phyloP scores from a whole-genome alignment of 1,139 yeast genomes.

The Saccharomyces hybrid region DNA sequence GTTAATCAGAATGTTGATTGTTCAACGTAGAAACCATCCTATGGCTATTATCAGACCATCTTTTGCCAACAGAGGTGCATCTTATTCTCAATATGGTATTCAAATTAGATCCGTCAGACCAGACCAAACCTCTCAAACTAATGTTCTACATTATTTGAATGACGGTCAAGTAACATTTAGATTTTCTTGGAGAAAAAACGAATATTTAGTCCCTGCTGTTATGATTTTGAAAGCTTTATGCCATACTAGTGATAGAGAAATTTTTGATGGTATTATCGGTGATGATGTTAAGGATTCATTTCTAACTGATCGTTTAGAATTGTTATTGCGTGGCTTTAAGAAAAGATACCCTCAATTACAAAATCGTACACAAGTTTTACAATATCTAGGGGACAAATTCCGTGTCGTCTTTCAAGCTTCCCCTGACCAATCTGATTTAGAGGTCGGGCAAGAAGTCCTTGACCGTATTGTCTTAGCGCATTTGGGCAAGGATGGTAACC shows the following conservation, averaged over 20 bases:
- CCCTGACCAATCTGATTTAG: conserved; percentile 79
- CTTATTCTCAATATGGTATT: conserved; percentile 84
- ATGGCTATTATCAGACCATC: conserved; percentile 96
- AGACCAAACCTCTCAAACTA: conserved; percentile 95
- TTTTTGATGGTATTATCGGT: conserved; percentile 93
- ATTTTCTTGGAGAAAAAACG: conserved; percentile 95
- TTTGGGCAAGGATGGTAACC: conserved; percentile 45
- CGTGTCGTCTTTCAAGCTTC: conserved; percentile 87
- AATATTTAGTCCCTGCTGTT: conserved; percentile 84
- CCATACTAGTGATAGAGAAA: conserved; percentile 88
- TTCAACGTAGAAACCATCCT: conserved; percentile 94
- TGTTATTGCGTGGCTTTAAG: conserved; percentile 81
- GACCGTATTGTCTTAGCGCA: conserved; percentile 85
- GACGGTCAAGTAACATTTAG: conserved; percentile 96
- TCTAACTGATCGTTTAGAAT: conserved; percentile 94
- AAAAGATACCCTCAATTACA: conserved; percentile 54
- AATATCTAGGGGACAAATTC: conserved; percentile 91
- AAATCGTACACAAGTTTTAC: conserved; percentile 80
- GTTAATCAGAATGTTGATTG: conserved; percentile 92
- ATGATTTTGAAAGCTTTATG: conserved; percentile 86
- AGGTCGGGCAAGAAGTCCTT: conserved; percentile 82
- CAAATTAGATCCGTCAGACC: conserved; percentile 92
- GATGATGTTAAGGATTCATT: conserved; percentile 80
- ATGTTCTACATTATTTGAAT: conserved; percentile 85
- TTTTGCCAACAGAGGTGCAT: conserved; percentile 86